Conservation (phyloP, 345 rosid genomes). For the Syzygium grande region DNA sequence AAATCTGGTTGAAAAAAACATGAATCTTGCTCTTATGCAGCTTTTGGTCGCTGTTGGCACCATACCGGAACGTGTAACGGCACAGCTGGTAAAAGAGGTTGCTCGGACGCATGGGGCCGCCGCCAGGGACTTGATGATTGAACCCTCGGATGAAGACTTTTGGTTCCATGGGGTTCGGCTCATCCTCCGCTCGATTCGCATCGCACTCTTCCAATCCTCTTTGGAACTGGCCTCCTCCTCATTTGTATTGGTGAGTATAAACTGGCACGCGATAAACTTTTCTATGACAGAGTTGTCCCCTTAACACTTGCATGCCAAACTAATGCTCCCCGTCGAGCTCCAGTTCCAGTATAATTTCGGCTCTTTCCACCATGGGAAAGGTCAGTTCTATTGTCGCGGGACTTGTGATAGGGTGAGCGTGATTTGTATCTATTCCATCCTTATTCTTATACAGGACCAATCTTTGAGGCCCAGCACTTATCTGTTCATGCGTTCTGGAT, state of each 20-base stretch:
- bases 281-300: neutral
- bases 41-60: conserved; percentile 65
- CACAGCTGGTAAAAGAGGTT: conserved; percentile 1
- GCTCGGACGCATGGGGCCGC: too few relatives aligned
- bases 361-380: conserved; percentile 64
- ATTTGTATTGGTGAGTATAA: conserved; percentile 46
- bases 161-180: too few relatives aligned
- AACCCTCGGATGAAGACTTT: too few relatives aligned
- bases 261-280: neutral
- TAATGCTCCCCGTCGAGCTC: neutral
- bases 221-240: conserved; percentile 68
- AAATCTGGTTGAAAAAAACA: neutral
- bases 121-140: too few relatives aligned
- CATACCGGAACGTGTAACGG: conserved; percentile 55
- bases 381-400: conserved; percentile 43
- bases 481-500: neutral
- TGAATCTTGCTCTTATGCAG: conserved; percentile 6
- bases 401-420: conserved; percentile 49
- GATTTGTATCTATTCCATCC: neutral
- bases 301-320: too few relatives aligned
- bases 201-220: conserved; percentile 28
- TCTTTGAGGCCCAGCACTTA: neutral
- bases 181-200: conserved; percentile 15
- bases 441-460: neutral
- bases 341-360: conserved; percentile 52